Base-by-base conservation (phyloP, 805 yeast genomes). In the Sugiyamaella mastotermitis region DNA sequence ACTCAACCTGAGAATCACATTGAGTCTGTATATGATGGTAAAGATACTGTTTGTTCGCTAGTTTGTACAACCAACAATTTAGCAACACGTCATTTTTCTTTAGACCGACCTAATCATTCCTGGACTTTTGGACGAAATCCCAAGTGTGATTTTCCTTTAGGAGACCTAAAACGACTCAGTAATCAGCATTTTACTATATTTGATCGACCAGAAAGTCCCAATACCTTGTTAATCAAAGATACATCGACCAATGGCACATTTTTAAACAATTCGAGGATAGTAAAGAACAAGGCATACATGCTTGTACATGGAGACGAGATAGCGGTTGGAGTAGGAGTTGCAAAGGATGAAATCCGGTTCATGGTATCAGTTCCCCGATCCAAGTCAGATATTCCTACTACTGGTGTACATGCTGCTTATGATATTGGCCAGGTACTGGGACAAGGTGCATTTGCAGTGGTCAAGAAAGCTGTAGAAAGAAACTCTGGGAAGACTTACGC, bases 361-460 rank as follows among this genome's bases (percentile, higher is more conserved):
- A 66, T 76, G 3, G 66, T 71, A 4, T 64, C 66, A 39, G 57
- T 71, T 16, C 68, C 71, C 26, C 62, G 60, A 23, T 47, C 47
- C 32, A 40, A 21, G 31, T 17, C 21, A 7, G 33, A 20, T 16
- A 38, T 44, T 24, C 17, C 15, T 33, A 21, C 39, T 50, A 66
- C 72, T 22, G 87, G 88, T 1, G 77, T 84, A 8, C 69, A 70
- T 50, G 74, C 72, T 42, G 77, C 81, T 52, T 92, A 80, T 59
- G 81, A 84, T 10, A 76, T 90, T 15, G 74, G 80, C 42, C 84
- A 81, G 55, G 79, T 84, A 11, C 83, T 90, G 1, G 98, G 98
- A 1, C 92, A 86, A 51, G 98, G 98, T n/a, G 97, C 97, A 7
- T 90, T 90, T 70, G 97, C 97, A 4, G 83, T 88, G 1, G 98